These are phyloP conservation scores for Coffea canephora DNA, from an alignment of 257 asterid species.

Conservation along the genomic window DNA sequence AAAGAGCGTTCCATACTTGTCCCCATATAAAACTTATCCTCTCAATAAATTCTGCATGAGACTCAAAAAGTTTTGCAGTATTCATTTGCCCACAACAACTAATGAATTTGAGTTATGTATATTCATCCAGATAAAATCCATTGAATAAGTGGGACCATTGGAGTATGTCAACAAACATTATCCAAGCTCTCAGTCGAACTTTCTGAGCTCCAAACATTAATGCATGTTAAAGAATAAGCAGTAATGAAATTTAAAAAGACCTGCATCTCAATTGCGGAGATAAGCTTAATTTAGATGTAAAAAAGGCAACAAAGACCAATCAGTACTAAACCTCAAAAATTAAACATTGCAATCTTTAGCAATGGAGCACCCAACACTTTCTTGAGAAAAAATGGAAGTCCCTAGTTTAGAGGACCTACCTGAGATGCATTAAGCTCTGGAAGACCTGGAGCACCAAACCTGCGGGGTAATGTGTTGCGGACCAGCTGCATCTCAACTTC, in stretches of 20 bases:
- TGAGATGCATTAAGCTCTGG: conserved; percentile 99
- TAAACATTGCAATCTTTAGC: not conserved
- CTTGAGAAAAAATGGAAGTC: not conserved
- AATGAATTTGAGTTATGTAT: too few relatives aligned
- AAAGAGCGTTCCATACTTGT: not conserved
- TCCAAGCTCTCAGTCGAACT: too few relatives aligned
- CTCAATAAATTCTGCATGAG: not conserved
- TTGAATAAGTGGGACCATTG: not conserved
- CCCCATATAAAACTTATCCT: not conserved
- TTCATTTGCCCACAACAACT: not conserved
- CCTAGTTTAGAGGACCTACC: conserved; percentile 32
- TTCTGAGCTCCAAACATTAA: not conserved
- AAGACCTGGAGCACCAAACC: conserved; percentile 99
- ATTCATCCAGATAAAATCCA: not conserved
- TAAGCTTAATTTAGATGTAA: not conserved
- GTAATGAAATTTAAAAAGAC: too few relatives aligned
- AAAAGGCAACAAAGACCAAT: not conserved
- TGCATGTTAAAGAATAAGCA: not conserved
- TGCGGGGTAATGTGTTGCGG: conserved; percentile 89
- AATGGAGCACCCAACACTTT: not conserved
- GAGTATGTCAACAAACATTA: not conserved
- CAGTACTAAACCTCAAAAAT: not conserved
- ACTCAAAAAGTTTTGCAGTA: not conserved
- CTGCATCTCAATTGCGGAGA: not conserved
- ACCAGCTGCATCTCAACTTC: conserved; percentile 99